Base-by-base conservation (phyloP, 441 rosid species). In the Euphorbia celastroides region DNA sequence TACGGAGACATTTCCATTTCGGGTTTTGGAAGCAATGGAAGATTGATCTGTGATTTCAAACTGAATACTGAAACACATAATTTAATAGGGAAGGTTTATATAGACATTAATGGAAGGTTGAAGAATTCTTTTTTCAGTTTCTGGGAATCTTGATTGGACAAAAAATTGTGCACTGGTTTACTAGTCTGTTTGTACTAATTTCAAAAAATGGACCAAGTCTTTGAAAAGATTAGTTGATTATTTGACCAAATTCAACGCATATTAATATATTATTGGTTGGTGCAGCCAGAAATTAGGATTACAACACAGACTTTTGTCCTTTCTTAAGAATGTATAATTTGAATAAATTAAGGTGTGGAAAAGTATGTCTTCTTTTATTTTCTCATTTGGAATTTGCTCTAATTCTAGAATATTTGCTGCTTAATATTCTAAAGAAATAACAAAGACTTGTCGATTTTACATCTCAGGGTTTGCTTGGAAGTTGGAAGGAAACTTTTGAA, bases 1-100 rank as follows among this genome's bases (percentile, higher is more conserved):
- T 77, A 23, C 22, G 75, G 70, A 25, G 86, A 77, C 61, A 69
- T 70, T 70, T 79, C 80, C 87, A 81, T 73, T 50, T 11, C 12
- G 36, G 44, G 10, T 46, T 17, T 32, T 16, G 31, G 57, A 46
- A 23, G 5, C 30, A 22, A 34, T 31, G 25, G 20, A 52, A 65
- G 12, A 9, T 9, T 38, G 3, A 27, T 10, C 19, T 16, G 22
- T 51, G 10, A 51, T 19, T 50, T 50, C 23, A 5, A 19, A n/a
- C 14, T 46, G 5, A n/a, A 19, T 50, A 19, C 11, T 19, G n/a
- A 44, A 44, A 44, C n/a, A 44, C 2, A 44, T 3, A 1, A 10
- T 9, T 44, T 44, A 44, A 9, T 9, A 7, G 5, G n/a, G 50
- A 44, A 44, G 9, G 38, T 9, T 34, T n/a, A n/a, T n/a, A 4